Conservation (phyloP, 805 yeast genomes). For the Cyberlindnera euphorbiiphila region DNA sequence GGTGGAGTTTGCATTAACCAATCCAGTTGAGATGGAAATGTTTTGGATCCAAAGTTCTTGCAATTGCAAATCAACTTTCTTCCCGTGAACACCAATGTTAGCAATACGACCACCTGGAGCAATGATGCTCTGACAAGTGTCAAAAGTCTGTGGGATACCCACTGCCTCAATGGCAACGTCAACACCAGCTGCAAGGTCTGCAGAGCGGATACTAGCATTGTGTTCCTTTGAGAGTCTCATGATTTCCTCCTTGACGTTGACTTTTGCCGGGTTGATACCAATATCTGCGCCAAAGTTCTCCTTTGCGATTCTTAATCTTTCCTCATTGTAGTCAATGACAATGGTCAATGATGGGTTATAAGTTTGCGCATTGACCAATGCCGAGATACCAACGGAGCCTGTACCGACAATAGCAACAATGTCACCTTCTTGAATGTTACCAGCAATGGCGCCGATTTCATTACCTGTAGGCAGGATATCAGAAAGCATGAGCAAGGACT, state of each 20-base stretch:
- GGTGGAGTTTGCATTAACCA: slow-evolving; percentile 46
- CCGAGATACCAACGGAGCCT: slow-evolving; percentile 65
- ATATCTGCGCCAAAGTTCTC: slow-evolving; percentile 57
- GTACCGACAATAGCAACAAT: slow-evolving; percentile 61
- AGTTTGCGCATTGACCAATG: slow-evolving; percentile 51
- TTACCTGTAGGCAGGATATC: slow-evolving; percentile 67
- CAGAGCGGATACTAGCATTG: slow-evolving; percentile 22
- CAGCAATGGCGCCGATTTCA: slow-evolving; percentile 61
- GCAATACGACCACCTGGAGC: slow-evolving; percentile 61
- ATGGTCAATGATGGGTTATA: slow-evolving; percentile 54
- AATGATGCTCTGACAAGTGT: slow-evolving; percentile 51
- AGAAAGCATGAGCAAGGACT: slow-evolving; percentile 55
- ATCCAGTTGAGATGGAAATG: slow-evolving; percentile 42
- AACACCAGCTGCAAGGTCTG: slow-evolving; percentile 41
- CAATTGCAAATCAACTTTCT: slow-evolving; percentile 37
- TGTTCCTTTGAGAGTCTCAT: slow-evolving; percentile 28
- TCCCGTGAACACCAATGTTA: slow-evolving; percentile 57
- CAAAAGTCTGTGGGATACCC: slow-evolving; percentile 60
- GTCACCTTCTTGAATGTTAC: slow-evolving; percentile 50
- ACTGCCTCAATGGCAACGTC: slow-evolving; percentile 65
- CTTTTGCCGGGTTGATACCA: slow-evolving; percentile 48
- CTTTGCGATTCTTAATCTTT: slow-evolving; percentile 53
- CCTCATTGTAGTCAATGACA: slow-evolving; percentile 56
- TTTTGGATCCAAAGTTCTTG: slow-evolving; percentile 46
- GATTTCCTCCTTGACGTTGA: slow-evolving; percentile 38